These are phyloP conservation scores for Cunninghamia lanceolata DNA, from an alignment of 75 land plant species.

Conservation along the genomic window DNA sequence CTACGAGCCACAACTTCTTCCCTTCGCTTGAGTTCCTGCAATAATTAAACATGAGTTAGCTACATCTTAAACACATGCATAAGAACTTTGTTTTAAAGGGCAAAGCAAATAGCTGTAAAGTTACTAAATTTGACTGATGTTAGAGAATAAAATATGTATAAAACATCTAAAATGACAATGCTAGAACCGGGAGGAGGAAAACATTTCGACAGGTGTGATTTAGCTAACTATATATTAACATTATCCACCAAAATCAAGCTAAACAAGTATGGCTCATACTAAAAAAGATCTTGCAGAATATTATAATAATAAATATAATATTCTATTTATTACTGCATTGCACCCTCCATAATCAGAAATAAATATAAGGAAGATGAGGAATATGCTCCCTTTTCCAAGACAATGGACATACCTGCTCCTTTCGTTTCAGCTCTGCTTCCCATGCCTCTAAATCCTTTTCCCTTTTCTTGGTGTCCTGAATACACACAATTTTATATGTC, in stretches of 20 bases:
- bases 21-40: slow-evolving; percentile 83
- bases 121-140: neutral
- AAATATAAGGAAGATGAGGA: neutral
- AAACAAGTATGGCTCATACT: neutral
- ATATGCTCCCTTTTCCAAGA: neutral
- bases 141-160: neutral
- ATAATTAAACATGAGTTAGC: neutral
- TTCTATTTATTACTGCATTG: neutral
- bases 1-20: slow-evolving; percentile 91
- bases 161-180: neutral
- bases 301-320: neutral
- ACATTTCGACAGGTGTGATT: neutral
- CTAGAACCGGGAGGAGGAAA: neutral
- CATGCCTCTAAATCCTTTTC: slow-evolving; percentile 75
- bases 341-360: neutral
- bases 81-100: neutral
- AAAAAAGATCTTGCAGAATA: neutral
- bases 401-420: slow-evolving; percentile 54
- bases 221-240: neutral
- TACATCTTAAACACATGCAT: neutral
- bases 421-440: slow-evolving; percentile 76
- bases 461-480: slow-evolving; percentile 68
- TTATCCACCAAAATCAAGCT: neutral
- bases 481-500: neutral
- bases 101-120: neutral